phyloP scores from a whole-genome alignment of 2,329 filamentous ascomycete species.

The Alternaria burnsii region DNA sequence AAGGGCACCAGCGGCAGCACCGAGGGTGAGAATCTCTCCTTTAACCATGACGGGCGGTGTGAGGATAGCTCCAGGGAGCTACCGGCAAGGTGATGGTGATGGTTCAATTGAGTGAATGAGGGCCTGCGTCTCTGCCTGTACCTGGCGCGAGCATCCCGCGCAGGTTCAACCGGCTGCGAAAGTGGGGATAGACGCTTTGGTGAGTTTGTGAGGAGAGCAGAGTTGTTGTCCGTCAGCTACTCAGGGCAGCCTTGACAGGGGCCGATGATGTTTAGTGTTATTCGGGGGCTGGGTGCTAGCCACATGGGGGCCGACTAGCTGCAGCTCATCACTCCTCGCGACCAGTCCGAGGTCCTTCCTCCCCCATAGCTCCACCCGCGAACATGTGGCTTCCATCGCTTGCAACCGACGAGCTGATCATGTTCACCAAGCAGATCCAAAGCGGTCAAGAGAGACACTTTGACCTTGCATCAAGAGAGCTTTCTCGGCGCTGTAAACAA shows the following conservation, averaged over 20 bases:
- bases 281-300: slow-evolving; percentile 29
- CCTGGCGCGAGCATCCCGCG: slow-evolving; percentile 46
- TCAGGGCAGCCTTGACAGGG: slow-evolving; percentile 13
- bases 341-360: slow-evolving; percentile 31
- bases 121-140: slow-evolving; percentile 39
- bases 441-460: slow-evolving; percentile 2
- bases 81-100: slow-evolving; percentile 13
- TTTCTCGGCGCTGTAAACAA: slow-evolving; percentile 5
- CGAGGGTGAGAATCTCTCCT: slow-evolving; percentile 43
- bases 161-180: slow-evolving; percentile 31
- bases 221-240: slow-evolving; percentile 18
- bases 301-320: slow-evolving; percentile 17
- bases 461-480: neutral
- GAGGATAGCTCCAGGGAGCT: slow-evolving; percentile 15
- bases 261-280: slow-evolving; percentile 23
- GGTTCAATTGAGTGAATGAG: slow-evolving; percentile 31
- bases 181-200: slow-evolving; percentile 24
- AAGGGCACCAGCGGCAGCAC: slow-evolving; percentile 44
- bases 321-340: slow-evolving; percentile 26
- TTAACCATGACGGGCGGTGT: slow-evolving; percentile 41
- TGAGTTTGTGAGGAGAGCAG: slow-evolving; percentile 31
- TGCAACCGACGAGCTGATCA: slow-evolving; percentile 7
- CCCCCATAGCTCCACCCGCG: slow-evolving; percentile 14
- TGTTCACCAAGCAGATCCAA: neutral
- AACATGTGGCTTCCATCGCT: slow-evolving; percentile 9